Percentiles rank a stretch among this genome's conserved stretches.
Conservation (phyloP, 192 early-diverging fungal species). For the Coemansia sp. region DNA sequence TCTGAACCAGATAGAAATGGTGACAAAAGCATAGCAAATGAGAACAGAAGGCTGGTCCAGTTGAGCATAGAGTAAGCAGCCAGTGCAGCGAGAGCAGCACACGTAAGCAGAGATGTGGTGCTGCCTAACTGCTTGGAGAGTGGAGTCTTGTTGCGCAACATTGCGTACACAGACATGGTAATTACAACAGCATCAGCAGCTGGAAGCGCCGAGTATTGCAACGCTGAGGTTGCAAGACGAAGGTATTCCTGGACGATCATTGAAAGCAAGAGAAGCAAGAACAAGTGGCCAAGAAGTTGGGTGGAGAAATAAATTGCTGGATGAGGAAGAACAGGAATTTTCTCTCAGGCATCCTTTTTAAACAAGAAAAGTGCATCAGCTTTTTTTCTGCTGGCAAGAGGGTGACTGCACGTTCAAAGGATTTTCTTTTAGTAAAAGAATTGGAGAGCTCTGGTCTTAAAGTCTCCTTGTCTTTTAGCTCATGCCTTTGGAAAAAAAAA, state of each 20-base stretch:
- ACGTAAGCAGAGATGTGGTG: not conserved
- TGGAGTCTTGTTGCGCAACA: not conserved
- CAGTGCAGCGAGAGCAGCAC: not conserved
- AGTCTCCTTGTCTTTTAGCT: not conserved
- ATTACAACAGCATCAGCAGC: not conserved
- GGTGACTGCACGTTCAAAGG: not conserved
- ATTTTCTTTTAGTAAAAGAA: not conserved
- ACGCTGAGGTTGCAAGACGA: not conserved
- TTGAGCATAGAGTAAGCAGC: not conserved
- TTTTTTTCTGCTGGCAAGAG: not conserved
- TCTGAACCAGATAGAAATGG: not conserved
- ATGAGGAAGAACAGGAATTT: not conserved
- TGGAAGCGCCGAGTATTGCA: not conserved
- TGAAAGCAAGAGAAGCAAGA: not conserved
- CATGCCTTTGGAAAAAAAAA: not conserved
- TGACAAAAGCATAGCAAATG: not conserved
- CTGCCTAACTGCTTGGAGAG: not conserved
- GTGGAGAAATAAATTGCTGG: not conserved
- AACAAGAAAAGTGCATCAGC: not conserved
- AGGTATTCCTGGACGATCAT: not conserved
- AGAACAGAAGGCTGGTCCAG: not conserved
- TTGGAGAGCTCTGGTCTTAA: not conserved
- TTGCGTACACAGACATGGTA: not conserved
- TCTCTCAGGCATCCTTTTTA: not conserved
- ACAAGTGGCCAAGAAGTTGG: not conserved